Conservation (phyloP, 306 rosid species). For the Abrus pulchellus region DNA sequence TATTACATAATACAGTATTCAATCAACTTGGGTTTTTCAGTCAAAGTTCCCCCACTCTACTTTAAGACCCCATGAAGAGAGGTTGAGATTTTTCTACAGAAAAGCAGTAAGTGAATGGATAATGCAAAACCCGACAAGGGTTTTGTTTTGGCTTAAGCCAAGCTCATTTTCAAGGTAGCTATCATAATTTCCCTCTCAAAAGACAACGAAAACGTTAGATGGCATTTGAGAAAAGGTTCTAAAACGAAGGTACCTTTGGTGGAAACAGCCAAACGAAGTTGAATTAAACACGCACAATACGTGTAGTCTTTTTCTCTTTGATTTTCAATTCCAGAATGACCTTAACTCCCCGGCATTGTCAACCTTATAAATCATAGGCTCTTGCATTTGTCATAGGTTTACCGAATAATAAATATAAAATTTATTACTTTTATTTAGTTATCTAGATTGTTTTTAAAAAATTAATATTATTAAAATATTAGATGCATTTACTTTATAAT, state of each 20-base stretch:
- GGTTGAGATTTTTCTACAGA: neutral
- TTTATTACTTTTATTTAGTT: no score
- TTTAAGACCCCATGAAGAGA: slow-evolving; percentile 21
- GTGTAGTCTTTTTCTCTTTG: neutral
- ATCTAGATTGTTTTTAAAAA: no score
- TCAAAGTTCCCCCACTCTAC: slow-evolving; percentile 21
- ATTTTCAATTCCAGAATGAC: neutral
- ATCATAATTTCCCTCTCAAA: slow-evolving; percentile 23
- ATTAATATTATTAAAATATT: no score
- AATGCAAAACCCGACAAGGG: slow-evolving; percentile 10
- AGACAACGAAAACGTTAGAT: slow-evolving; percentile 32
- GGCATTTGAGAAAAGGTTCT: neutral
- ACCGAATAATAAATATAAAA: neutral
- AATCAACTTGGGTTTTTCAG: slow-evolving; percentile 5
- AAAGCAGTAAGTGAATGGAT: slow-evolving; percentile 6
- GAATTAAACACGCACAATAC: neutral
- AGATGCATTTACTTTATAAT: no score
- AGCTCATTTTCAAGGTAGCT: slow-evolving; percentile 26
- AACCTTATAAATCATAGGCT: neutral
- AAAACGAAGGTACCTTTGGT: neutral
- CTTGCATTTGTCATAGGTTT: neutral
- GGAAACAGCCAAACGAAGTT: slow-evolving; percentile 2
- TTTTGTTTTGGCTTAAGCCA: slow-evolving; percentile 7
- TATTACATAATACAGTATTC: neutral
- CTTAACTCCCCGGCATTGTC: neutral